phyloP scores from a whole-genome alignment of 2,329 filamentous ascomycete genomes.

The Colletotrichum zoysiae region DNA sequence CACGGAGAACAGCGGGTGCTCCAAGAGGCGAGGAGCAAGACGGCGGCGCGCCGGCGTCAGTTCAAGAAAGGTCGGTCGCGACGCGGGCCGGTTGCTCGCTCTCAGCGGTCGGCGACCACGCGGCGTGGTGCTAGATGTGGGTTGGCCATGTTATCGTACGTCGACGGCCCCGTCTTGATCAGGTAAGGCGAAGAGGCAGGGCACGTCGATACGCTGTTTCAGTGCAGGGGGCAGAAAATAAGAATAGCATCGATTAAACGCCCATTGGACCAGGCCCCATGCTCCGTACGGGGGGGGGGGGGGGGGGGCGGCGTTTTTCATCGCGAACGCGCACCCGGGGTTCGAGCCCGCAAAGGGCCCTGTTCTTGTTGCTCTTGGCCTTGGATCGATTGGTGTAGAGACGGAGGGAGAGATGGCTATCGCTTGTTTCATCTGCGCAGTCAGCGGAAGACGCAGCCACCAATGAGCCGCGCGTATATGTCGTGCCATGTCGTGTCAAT shows the following conservation, averaged over 20 bases:
- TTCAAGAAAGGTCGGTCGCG: conserved; percentile 22
- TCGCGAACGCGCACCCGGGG: conserved; percentile 7
- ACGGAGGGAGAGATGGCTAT: conserved; percentile 16
- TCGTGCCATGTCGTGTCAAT: conserved; percentile 15
- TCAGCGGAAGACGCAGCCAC: conserved; percentile 23
- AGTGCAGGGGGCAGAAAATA: conserved; percentile 11
- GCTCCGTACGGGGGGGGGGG: background rate
- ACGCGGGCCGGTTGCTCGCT: conserved; percentile 32
- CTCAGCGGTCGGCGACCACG: conserved; percentile 16
- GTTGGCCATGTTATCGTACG: background rate
- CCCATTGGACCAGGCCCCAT: conserved; percentile 18
- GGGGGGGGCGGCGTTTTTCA: background rate
- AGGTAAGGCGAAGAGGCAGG: conserved; percentile 10
- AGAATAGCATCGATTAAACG: conserved; percentile 32
- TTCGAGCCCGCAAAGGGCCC: conserved; percentile 6
- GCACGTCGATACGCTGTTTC: conserved; percentile 31
- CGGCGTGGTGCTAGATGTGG: conserved; percentile 19
- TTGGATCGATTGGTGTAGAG: conserved; percentile 32
- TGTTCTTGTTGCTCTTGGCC: conserved; percentile 26
- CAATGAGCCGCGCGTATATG: conserved; percentile 39
- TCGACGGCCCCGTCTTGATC: conserved; percentile 8
- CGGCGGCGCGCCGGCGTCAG: conserved; percentile 34
- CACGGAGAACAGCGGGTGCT: conserved; percentile 16
- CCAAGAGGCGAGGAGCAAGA: conserved; percentile 8
- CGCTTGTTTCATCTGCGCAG: conserved; percentile 38